Base-by-base conservation (phyloP, 2,329 filamentous ascomycete genomes). In the Colletotrichum paranaense region DNA sequence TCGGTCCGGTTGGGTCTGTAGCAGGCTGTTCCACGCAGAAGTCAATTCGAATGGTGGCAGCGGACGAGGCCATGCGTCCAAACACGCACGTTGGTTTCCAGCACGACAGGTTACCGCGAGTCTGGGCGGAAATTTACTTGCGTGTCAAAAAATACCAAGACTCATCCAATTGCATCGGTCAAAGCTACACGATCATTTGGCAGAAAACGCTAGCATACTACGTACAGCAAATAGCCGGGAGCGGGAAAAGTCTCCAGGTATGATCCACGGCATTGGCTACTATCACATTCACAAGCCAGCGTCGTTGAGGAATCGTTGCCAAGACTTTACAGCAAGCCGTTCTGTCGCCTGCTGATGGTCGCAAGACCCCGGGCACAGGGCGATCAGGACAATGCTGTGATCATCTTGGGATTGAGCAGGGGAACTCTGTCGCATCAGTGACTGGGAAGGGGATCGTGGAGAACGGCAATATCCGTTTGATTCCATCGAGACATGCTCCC, bases 71-170 rank as follows among this genome's bases (percentile, higher is more conserved):
- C 30, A 52, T 52, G 60, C 60, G 26, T 62, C 60, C 60, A 52
- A 62, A 52, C 26, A 32, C 60, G 11, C 26, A 46, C 42, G 35
- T 62, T 62, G 60, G 26, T 42, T 52, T 62, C 30, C 60, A 46
- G 60, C 60, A 62, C 38, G 26, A 62, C 60, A 62, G 42, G 26
- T 62, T 49, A 32, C 60, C 42, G 26, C 19, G 26, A 62, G 60
- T 52, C 46, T 62, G 42, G 42, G 26, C 60, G 60, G 49, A 62
- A 16, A 52, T 49, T 52, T 24, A 52, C 46, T 32, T 62, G 11
- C 42, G 49, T 62, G 60, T 62, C 60, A 62, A 62, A 56, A 56
- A 62, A 32, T 52, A 52, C 60, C 42, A 26, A 64, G 62, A 55
- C 49, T 64, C 62, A 30, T 64, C 62, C 28, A 55, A 64, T 52